These are phyloP conservation scores for Persicaria maculosa DNA, from an alignment of 148 eudicot genomes.

Conservation along the genomic window DNA sequence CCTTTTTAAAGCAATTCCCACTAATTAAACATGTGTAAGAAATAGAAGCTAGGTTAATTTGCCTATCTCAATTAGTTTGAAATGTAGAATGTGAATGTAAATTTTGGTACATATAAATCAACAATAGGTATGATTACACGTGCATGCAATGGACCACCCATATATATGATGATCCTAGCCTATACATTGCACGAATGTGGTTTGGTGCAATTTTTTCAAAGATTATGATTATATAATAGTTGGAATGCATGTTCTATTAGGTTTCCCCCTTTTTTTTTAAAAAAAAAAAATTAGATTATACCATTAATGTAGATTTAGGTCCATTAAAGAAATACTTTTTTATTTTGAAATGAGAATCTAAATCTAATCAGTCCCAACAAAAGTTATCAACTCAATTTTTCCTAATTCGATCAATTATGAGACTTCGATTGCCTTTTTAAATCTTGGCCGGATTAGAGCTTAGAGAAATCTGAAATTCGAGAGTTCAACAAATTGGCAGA, in stretches of 20 bases:
- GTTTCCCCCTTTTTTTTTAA: neutral
- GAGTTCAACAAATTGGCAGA: too few relatives aligned
- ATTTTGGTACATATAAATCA: constrained; percentile 7
- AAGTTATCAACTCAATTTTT: too few relatives aligned
- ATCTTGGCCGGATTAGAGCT: too few relatives aligned
- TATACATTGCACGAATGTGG: neutral
- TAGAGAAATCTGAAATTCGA: too few relatives aligned
- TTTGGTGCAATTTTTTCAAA: constrained; percentile 9
- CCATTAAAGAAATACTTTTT: too few relatives aligned
- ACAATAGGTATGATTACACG: constrained; percentile 12
- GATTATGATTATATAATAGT: constrained; percentile 11
- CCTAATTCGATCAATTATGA: too few relatives aligned
- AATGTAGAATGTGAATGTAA: neutral
- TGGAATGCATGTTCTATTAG: neutral
- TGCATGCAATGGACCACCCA: constrained; percentile 12
- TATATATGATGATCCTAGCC: neutral
- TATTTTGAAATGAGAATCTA: too few relatives aligned
- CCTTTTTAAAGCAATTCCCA: neutral
- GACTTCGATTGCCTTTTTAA: too few relatives aligned
- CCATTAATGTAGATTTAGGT: too few relatives aligned
- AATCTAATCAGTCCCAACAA: too few relatives aligned
- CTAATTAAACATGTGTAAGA: neutral
- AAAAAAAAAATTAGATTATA: too few relatives aligned
- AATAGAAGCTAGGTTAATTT: neutral
- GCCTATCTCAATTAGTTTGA: neutral